Evolutionary conservation across 2,329 filamentous ascomycete species (phyloP), one percentile per base, ranked within the genome.

Genomic region (Trichothecium sympodiale): DNA sequence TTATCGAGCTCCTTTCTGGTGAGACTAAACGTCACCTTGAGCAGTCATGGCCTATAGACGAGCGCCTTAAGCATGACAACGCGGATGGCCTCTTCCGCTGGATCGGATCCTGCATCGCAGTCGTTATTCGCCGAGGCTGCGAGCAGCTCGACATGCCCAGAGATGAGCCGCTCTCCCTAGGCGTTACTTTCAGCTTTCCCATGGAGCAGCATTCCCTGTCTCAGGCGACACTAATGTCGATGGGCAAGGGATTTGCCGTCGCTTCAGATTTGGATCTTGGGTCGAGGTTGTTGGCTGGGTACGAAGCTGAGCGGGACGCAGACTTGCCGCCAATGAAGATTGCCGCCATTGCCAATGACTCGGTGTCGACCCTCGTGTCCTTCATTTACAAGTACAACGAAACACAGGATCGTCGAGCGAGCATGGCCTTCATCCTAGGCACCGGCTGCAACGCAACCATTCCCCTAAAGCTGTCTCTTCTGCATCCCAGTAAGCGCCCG

Each of bases 391-490:
- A 77, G 38, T 77, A 78, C 36, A 74, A 76, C 44, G 72, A 73
- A 14, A 59, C 69, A 12, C 59, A 64, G 0, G 69, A 72, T 39
- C 79, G 74, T 41, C 74, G 78, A 41, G 71, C 83, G 3, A 73
- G 71, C 18, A 88, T 89, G 80, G 82, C 81, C 5, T 66, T 89
- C 15, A 88, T 91, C 42, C 80, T 86, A 26, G 84, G 83, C 9
- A 89, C 83, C 0, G 84, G 84, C 4, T 80, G 79, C 50, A 89
- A 89, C 48, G 83, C 84, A 2, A 89, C 84, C 2, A 77, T 89
- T 29, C 77, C 82, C 0, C 70, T 91, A 53, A 73, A 69, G 45
- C 59, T 81, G 34, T 67, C 59, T 32, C 69, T 66, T 38, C 62
- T 91, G 14, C 74, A 81, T 41, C 61, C 69, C 8, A 69, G 65